A percentile compares a stretch with the other conserved stretches of the same genome.
Evolutionary conservation across 2,329 filamentous ascomycete species (phyloP).

Genomic region (Magnaporthiopsis incrustans): DNA sequence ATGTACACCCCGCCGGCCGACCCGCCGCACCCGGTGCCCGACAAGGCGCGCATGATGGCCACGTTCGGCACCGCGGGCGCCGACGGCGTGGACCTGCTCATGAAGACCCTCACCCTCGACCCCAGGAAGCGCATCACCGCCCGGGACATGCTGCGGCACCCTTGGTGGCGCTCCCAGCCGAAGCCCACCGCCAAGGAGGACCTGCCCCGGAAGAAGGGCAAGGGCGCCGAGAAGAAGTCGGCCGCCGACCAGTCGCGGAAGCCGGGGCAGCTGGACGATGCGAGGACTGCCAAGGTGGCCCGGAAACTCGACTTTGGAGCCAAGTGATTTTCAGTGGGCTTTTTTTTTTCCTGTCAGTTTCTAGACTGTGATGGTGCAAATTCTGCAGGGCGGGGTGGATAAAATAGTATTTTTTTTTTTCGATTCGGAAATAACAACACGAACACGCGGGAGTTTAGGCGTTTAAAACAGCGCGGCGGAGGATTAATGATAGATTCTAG

Average conservation of each 20-base stretch:
- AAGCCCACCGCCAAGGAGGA: slow-evolving; percentile 75
- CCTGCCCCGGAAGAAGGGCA: slow-evolving; percentile 68
- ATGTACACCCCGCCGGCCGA: slow-evolving; percentile 64
- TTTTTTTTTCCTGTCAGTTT: no score
- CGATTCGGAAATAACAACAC: background rate
- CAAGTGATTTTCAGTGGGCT: slow-evolving; percentile 22
- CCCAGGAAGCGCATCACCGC: slow-evolving; percentile 79
- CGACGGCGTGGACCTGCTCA: slow-evolving; percentile 79
- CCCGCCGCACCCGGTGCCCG: slow-evolving; percentile 49
- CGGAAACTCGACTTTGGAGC: slow-evolving; percentile 72
- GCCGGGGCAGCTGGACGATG: slow-evolving; percentile 63
- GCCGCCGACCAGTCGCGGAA: slow-evolving; percentile 74
- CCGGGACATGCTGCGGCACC: slow-evolving; percentile 67
- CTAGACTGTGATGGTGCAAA: no score
- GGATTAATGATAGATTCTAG: background rate
- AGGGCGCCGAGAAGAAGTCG: slow-evolving; percentile 63
- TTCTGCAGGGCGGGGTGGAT: no score
- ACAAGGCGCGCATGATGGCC: slow-evolving; percentile 63
- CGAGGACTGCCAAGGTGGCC: slow-evolving; percentile 66
- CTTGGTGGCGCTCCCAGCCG: slow-evolving; percentile 80
- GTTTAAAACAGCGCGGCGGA: background rate
- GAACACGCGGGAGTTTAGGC: background rate
- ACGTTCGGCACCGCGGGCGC: slow-evolving; percentile 74
- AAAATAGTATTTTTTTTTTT: no score
- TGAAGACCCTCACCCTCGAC: slow-evolving; percentile 77